These are phyloP conservation scores for Suhomyces chickasaworum DNA, from an alignment of 1,139 yeast species.

Conservation along the genomic window DNA sequence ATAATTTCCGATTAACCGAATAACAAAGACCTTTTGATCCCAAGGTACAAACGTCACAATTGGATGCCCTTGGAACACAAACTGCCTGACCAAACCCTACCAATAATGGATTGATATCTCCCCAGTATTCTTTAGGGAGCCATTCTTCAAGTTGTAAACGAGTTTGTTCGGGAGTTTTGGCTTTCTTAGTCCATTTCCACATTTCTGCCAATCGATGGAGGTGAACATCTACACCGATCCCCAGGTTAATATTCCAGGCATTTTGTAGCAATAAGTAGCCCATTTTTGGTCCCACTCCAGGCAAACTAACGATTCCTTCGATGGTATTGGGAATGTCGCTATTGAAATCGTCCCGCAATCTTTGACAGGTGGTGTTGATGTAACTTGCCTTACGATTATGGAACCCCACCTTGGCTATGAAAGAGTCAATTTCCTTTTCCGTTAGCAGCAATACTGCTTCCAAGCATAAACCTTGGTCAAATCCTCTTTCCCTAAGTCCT, in stretches of 20 bases:
- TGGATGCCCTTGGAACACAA: conserved; percentile 70
- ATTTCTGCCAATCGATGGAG: conserved; percentile 77
- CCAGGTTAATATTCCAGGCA: conserved; percentile 75
- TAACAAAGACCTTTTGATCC: conserved; percentile 55
- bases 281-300: conserved; percentile 98
- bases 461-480: conserved; percentile 34
- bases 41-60: conserved; percentile 75
- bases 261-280: conserved; percentile 77
- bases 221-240: conserved; percentile 95
- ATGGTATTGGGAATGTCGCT: conserved; percentile 75
- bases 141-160: conserved; percentile 68
- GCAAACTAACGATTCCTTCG: conserved; percentile 65
- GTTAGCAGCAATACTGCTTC: conserved; percentile 43
- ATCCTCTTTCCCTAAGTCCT: conserved; percentile 38
- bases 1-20: conserved; percentile 47
- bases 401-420: conserved; percentile 84
- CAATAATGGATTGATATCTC: conserved; percentile 77
- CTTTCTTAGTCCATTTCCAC: conserved; percentile 75
- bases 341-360: conserved; percentile 51
- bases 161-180: conserved; percentile 73
- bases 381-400: conserved; percentile 77
- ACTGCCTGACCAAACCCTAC: conserved; percentile 95
- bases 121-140: conserved; percentile 77
- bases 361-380: conserved; percentile 61
- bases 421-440: conserved; percentile 59